These are phyloP conservation scores for Coleophoma cylindrospora DNA, from an alignment of 2,329 filamentous ascomycete species.

Conservation along the genomic window DNA sequence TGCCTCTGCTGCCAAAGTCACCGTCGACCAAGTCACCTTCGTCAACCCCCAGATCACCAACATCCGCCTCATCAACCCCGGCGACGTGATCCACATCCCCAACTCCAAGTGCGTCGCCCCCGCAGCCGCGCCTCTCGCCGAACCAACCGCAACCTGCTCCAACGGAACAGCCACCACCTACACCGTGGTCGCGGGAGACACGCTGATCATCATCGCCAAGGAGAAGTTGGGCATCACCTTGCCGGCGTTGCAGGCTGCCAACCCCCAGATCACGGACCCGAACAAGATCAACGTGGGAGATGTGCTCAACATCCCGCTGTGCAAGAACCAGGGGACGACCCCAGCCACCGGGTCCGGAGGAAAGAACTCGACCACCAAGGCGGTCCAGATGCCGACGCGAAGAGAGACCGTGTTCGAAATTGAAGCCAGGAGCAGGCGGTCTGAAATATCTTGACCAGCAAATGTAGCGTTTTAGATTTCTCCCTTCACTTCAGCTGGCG, in stretches of 20 bases:
- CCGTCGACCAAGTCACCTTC: slow-evolving; percentile 9
- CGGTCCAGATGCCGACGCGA: no score
- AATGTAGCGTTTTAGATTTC: no score
- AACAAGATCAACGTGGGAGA: slow-evolving; percentile 6
- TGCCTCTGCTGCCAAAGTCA: slow-evolving; percentile 3
- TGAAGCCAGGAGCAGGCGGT: no score
- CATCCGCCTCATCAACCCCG: slow-evolving; percentile 4
- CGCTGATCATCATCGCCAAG: slow-evolving; percentile 11
- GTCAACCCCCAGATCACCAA: slow-evolving; percentile 13
- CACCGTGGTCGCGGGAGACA: slow-evolving; percentile 7
- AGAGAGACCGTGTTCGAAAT: no score
- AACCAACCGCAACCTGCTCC: slow-evolving; percentile 7
- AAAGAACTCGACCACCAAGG: neutral
- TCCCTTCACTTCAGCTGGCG: no score
- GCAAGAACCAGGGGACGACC: neutral
- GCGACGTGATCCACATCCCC: slow-evolving; percentile 8
- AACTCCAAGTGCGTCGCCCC: slow-evolving; percentile 7
- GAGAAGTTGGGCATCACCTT: slow-evolving; percentile 11
- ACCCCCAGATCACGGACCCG: slow-evolving; percentile 7
- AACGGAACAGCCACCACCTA: slow-evolving; percentile 5
- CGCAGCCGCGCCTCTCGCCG: neutral
- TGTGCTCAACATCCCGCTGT: slow-evolving; percentile 10
- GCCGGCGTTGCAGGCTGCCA: slow-evolving; percentile 6
- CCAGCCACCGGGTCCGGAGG: neutral
- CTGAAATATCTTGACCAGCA: no score